Percentiles rank a stretch among this genome's conserved stretches.
phyloP scores from a whole-genome alignment of 129 eudicot species.

The Sambucus nigra region DNA sequence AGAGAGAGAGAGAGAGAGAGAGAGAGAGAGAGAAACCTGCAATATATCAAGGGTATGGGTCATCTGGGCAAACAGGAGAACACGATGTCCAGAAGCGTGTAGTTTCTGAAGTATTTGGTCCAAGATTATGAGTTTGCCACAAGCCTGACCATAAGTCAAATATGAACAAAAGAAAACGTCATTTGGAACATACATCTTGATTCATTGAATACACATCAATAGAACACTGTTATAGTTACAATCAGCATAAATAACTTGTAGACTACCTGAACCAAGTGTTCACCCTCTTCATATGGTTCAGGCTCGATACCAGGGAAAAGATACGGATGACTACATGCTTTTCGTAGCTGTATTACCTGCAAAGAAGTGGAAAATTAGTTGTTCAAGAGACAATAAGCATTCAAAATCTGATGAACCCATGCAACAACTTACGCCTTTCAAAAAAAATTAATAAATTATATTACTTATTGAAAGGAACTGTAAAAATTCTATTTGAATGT shows the following conservation, averaged over 20 bases:
- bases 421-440: too few species aligned
- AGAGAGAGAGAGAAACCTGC: slow-evolving; percentile 43
- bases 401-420: too few species aligned
- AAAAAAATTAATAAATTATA: too few species aligned
- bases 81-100: slow-evolving; percentile 70
- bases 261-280: slow-evolving; percentile 91
- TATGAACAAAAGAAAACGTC: background rate
- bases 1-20: slow-evolving; percentile 6
- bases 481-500: too few species aligned
- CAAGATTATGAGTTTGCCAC: slow-evolving; percentile 83
- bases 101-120: slow-evolving; percentile 81
- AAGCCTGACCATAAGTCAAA: slow-evolving; percentile 48
- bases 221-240: background rate
- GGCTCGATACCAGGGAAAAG: slow-evolving; percentile 98
- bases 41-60: slow-evolving; percentile 90
- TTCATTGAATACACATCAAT: too few species aligned
- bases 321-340: slow-evolving; percentile 99
- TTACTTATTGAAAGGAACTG: too few species aligned
- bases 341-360: slow-evolving; percentile 91
- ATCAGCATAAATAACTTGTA: background rate
- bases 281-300: slow-evolving; percentile 98
- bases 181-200: too few species aligned
- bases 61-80: slow-evolving; percentile 96
- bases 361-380: slow-evolving; percentile 4
- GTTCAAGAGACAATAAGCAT: background rate